These are phyloP conservation scores for Mycena galericulata DNA, from an alignment of 768 basidiomycete species.

Conservation along the genomic window DNA sequence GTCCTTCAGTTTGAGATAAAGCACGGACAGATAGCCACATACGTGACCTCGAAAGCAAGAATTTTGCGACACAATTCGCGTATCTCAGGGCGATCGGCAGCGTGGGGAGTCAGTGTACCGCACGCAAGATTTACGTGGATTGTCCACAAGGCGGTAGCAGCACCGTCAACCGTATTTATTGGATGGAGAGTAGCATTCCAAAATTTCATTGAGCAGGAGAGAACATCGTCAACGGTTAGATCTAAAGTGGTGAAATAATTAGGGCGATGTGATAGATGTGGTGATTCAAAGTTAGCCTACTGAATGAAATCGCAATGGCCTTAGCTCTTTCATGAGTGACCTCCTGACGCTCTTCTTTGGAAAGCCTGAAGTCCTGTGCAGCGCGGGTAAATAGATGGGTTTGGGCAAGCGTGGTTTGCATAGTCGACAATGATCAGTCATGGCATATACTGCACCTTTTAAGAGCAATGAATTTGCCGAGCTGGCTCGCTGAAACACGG, in stretches of 20 bases:
- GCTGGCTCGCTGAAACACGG: too few species aligned
- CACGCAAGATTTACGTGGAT: conserved; percentile 51
- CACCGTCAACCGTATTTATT: conserved; percentile 45
- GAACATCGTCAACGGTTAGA: conserved; percentile 45
- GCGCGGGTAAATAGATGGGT: too few species aligned
- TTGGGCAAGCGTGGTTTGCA: too few species aligned
- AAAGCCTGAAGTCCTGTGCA: too few species aligned
- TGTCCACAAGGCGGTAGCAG: conserved; percentile 44
- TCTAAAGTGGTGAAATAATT: conserved; percentile 34
- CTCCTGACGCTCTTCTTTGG: too few species aligned
- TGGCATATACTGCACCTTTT: too few species aligned
- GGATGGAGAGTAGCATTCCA: conserved; percentile 49
- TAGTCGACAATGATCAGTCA: too few species aligned
- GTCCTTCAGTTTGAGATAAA: neutral
- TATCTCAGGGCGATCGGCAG: conserved; percentile 38
- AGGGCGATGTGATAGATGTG: neutral
- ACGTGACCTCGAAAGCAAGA: conserved; percentile 42
- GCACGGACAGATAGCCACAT: neutral
- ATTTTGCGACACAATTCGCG: conserved; percentile 38
- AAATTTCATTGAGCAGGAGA: conserved; percentile 45
- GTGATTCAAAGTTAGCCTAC: conserved; percentile 28
- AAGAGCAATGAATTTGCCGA: too few species aligned
- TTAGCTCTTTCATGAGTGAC: conserved; percentile 26
- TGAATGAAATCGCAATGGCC: conserved; percentile 35
- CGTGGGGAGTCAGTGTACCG: conserved; percentile 47